Base-by-base conservation (phyloP, 1,139 yeast genomes). In the Kodamaea suecica region DNA sequence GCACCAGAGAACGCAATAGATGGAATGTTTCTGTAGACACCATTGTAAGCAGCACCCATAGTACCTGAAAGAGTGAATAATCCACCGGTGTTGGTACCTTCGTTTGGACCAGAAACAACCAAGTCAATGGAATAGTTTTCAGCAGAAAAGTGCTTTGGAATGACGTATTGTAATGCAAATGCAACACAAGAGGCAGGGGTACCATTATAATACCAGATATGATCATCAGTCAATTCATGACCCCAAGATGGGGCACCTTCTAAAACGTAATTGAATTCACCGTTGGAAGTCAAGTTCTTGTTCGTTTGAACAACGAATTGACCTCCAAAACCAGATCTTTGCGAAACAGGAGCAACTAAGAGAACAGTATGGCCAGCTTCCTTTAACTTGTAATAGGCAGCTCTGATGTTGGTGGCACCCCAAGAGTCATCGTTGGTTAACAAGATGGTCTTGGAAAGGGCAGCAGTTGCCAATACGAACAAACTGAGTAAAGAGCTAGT, bases 371-470 rank as follows among this genome's bases (percentile, higher is more conserved):
- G 78, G 24, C 80, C 82, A 13, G 76, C 80, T 12, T 55, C 61
- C 46, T 66, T 72, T 53, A 77, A 66, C 41, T 66, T 74, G 47
- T 69, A 61, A 67, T 76, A 77, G 28, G 78, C 57, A 26, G 82
- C 80, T 58, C 82, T 72, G 53, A 77, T 72, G 56, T 76, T 75
- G 40, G 81, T 75, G 21, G 81, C 60, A 16, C 70, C 70, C 76
- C 76, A 77, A 25, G 78, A 71, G 50, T 77, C 84, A 56, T 77
- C 84, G 50, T 77, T 76, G 46, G 81, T 69, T 41, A 77, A 61
- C 39, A 77, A 56, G 48, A 77, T 76, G 58, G 69, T 76, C 53
- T 76, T 68, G 38, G 64, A 59, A 8, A 42, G 41, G 27, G 41
- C 48, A 15, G 44, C 25, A 19, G 49, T 35, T 28, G 39, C 36